phyloP scores from a whole-genome alignment of 805 yeast genomes.

The Yamadazyma takamatsuzukensis region DNA sequence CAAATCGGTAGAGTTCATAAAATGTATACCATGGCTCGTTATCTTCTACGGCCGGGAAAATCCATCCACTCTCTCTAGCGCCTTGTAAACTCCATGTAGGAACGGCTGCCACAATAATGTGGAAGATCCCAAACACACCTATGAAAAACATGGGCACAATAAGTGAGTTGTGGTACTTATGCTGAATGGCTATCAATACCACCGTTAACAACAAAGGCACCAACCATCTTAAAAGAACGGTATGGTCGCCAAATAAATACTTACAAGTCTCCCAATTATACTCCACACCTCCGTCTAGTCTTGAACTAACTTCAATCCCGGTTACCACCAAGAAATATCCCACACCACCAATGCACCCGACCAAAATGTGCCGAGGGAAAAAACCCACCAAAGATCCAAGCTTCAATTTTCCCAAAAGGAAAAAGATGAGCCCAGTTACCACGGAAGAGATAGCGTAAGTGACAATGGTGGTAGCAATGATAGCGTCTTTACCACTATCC shows the following conservation, averaged over 20 bases:
- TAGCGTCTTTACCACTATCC: conserved; percentile 43
- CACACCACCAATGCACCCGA: conserved; percentile 98
- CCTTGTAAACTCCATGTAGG: conserved; percentile 60
- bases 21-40: conserved; percentile 89
- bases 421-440: conserved; percentile 82
- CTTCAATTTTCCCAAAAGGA: conserved; percentile 68
- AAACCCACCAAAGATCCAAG: conserved; percentile 89
- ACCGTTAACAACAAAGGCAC: conserved; percentile 65
- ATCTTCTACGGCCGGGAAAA: conserved; percentile 63
- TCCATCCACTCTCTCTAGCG: conserved; percentile 80
- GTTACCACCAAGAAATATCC: conserved; percentile 90
- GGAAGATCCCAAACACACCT: conserved; percentile 64
- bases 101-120: conserved; percentile 57
- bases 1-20: conserved; percentile 68
- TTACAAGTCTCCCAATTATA: conserved; percentile 58
- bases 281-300: conserved; percentile 68
- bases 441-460: conserved; percentile 81
- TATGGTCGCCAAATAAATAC: conserved; percentile 41
- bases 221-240: conserved; percentile 50
- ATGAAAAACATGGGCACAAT: conserved; percentile 82
- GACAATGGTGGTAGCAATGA: conserved; percentile 81
- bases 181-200: conserved; percentile 55
- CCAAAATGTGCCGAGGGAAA: conserved; percentile 92
- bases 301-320: conserved; percentile 86
- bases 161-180: conserved; percentile 56